Conservation (phyloP, 2,329 filamentous ascomycete genomes). For the Phyllosticta paracitricarpa region DNA sequence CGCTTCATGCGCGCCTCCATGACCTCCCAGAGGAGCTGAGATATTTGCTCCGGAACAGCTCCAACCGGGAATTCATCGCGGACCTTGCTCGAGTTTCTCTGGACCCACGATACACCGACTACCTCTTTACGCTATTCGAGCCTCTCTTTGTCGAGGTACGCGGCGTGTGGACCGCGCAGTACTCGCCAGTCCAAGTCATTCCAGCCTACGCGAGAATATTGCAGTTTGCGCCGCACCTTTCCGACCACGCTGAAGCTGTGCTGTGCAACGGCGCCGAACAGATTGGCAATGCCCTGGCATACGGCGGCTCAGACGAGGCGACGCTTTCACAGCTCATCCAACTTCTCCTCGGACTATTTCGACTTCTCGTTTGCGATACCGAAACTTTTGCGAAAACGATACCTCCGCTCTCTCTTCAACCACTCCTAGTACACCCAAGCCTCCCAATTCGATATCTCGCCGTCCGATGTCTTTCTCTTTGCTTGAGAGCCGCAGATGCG, state of each 20-base stretch:
- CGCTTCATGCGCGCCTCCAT: slow-evolving; percentile 29
- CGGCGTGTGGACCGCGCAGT: slow-evolving; percentile 60
- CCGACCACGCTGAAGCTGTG: slow-evolving; percentile 55
- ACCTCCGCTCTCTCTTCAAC: slow-evolving; percentile 57
- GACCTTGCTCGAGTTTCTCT: slow-evolving; percentile 59
- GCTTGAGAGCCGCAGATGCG: slow-evolving; percentile 69
- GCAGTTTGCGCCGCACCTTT: slow-evolving; percentile 71
- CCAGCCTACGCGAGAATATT: slow-evolving; percentile 70
- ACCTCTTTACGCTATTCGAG: slow-evolving; percentile 65
- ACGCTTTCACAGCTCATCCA: slow-evolving; percentile 23
- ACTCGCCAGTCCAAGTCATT: slow-evolving; percentile 32
- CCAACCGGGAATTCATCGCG: slow-evolving; percentile 58
- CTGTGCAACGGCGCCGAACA: slow-evolving; percentile 9
- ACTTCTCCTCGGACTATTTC: slow-evolving; percentile 60
- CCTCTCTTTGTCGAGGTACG: slow-evolving; percentile 71
- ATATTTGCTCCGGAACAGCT: slow-evolving; percentile 53
- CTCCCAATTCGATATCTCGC: slow-evolving; percentile 66
- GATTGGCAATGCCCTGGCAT: background rate
- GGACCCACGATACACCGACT: slow-evolving; percentile 58
- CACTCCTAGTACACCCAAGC: slow-evolving; percentile 51
- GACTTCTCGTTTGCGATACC: slow-evolving; percentile 68
- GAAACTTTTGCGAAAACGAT: slow-evolving; percentile 56
- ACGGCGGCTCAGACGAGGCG: background rate
- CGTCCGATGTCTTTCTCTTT: slow-evolving; percentile 68
- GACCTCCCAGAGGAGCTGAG: slow-evolving; percentile 62